phyloP scores from a whole-genome alignment of 495 filamentous ascomycete species.

The Podospora australis region DNA sequence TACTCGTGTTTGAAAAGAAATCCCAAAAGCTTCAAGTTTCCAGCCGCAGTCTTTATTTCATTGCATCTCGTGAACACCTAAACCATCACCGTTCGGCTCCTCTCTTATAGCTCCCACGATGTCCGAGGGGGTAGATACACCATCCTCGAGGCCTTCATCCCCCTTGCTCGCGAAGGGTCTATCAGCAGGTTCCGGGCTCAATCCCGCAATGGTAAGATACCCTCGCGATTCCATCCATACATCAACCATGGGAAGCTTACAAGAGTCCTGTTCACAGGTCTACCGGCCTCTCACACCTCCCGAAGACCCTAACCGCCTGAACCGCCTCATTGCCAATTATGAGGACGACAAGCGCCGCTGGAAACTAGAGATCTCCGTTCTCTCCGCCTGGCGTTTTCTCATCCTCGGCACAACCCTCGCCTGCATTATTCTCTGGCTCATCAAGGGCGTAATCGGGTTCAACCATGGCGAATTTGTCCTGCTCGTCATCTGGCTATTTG shows the following conservation, averaged over 20 bases:
- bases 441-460: neutral
- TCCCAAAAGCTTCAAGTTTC: neutral
- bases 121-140: too few species aligned
- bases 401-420: conserved; percentile 1
- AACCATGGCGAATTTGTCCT: neutral
- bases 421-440: conserved; percentile 5
- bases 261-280: neutral
- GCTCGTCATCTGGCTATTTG: conserved; percentile 2
- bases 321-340: neutral
- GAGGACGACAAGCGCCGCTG: neutral
- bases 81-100: neutral
- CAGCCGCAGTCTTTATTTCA: neutral
- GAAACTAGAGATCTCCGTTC: neutral
- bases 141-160: neutral
- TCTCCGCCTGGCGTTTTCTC: neutral
- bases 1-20: neutral
- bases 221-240: neutral
- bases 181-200: neutral
- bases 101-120: neutral
- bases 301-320: neutral
- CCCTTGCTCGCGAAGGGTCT: neutral
- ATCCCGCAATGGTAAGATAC: neutral
- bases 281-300: conserved; percentile 7
- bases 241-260: neutral
- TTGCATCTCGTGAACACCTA: neutral